Evolutionary conservation across 2,329 filamentous ascomycete genomes (phyloP), one percentile per base, ranked within the genome.

Genomic region (Sarocladium kiliense): DNA sequence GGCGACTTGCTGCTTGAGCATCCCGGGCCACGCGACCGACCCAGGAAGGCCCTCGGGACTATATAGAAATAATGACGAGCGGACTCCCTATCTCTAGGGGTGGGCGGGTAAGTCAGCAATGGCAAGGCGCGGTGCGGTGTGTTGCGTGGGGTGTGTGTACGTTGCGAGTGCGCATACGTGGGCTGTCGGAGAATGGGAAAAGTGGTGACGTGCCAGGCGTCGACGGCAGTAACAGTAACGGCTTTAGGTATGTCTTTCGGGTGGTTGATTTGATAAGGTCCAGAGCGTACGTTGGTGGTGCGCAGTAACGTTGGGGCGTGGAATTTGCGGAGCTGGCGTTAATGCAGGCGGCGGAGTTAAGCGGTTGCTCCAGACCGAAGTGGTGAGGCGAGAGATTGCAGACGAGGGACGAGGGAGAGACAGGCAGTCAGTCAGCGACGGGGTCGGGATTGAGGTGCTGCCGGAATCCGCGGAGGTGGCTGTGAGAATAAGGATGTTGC

Each of bases 1-100:
- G 26, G 70, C 65, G 58, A 70, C 61, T 60, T 73, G 72, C 62
- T 66, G 67, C 62, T 71, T 77, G 65, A 77, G 72, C 76, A 79
- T 78, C 61, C 69, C 74, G 69, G 61, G 34, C 36, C 45, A 39
- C 32, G 47, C 21, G 37, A 34, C 37, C 30, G 47, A 51, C 47
- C 47, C 47, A 51, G 47, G 47, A 36, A 51, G 47, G 30, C 47
- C 44, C 25, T 51, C 27, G 27, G 11, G 12, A 34, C 30, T 51
- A 51, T 51, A 51, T 51, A 49, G 27, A 47, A 27, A 30, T 47
- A 23, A 36, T 21, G 30, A 51, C 47, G 47, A 36, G 27, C 10
- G 23, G 27, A 18, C 47, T 32, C 14, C 47, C 30, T 32, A 36
- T 36, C 47, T 32, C 4, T 3, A 19, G 44, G 25, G 44, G 41